phyloP scores from a whole-genome alignment of 257 asterid species.

The Plantago elongata region DNA sequence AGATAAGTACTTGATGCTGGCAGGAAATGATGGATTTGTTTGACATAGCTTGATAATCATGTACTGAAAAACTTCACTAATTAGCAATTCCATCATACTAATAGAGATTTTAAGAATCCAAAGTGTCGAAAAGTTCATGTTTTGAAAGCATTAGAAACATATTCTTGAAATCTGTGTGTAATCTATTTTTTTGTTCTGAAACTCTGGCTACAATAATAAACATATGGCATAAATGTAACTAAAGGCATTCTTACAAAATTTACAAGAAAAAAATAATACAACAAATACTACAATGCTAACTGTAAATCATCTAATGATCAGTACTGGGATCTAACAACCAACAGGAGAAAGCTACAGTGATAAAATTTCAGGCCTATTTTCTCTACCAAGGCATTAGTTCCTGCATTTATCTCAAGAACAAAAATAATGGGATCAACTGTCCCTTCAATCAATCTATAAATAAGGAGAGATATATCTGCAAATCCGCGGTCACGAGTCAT shows the following conservation, averaged over 20 bases:
- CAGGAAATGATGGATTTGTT: constrained; percentile 34
- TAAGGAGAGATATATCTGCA: constrained; percentile 10
- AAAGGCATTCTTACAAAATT: background rate
- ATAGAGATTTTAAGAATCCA: no score
- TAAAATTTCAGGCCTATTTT: constrained; percentile 23
- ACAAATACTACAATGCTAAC: constrained; percentile 2
- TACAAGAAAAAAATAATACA: constrained; percentile 4
- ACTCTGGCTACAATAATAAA: background rate
- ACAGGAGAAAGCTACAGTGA: constrained; percentile 18
- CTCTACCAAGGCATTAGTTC: constrained; percentile 17
- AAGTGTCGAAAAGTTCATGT: no score
- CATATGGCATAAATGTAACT: background rate
- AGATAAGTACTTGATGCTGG: constrained; percentile 42
- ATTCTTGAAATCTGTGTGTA: no score
- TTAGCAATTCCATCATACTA: no score
- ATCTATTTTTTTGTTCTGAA: background rate
- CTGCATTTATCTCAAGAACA: constrained; percentile 26
- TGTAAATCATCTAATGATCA: constrained; percentile 24
- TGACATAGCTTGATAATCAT: no score
- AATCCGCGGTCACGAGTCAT: constrained; percentile 1
- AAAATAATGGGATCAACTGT: constrained; percentile 25
- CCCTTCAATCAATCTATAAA: constrained; percentile 18
- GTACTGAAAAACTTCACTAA: no score
- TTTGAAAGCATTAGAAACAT: no score
- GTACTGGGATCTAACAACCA: constrained; percentile 9